These are phyloP conservation scores for Lentinula boryana DNA, from an alignment of 768 basidiomycete genomes.

Conservation along the genomic window DNA sequence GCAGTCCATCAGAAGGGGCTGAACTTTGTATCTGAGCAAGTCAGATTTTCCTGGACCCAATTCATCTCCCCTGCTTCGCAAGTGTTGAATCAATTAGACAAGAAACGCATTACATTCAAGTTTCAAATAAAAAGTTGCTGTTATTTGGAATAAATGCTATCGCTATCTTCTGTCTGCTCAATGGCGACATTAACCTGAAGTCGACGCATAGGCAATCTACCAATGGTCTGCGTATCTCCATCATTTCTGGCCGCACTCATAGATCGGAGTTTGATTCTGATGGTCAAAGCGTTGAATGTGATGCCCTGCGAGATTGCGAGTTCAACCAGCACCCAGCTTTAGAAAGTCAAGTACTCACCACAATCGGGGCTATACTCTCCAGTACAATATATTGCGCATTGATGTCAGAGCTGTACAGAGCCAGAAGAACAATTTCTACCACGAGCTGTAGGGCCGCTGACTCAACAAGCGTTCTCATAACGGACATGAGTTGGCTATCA, in stretches of 20 bases:
- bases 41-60: too few relatives aligned
- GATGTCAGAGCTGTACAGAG: conserved; percentile 10
- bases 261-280: conserved; percentile 7
- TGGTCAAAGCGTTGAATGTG: conserved; percentile 10
- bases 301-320: conserved; percentile 8
- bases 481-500: conserved; percentile 6
- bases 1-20: too few relatives aligned
- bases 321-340: neutral
- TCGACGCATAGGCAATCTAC: conserved; percentile 5
- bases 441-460: conserved; percentile 15
- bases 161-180: neutral
- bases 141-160: neutral
- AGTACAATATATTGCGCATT: conserved; percentile 16
- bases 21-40: too few relatives aligned
- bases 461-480: conserved; percentile 14
- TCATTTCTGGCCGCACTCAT: neutral
- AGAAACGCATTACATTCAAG: too few relatives aligned
- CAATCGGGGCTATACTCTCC: conserved; percentile 11
- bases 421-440: conserved; percentile 13
- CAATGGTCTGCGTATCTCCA: neutral
- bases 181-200: conserved; percentile 2
- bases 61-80: too few relatives aligned
- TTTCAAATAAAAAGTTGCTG: neutral
- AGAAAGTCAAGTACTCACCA: conserved; percentile 3
- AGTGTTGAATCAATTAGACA: too few relatives aligned